A percentile compares a stretch with the other conserved stretches of the same genome.
Evolutionary conservation across 306 rosid genomes (phyloP).

Genomic region (Argentina anserina): DNA sequence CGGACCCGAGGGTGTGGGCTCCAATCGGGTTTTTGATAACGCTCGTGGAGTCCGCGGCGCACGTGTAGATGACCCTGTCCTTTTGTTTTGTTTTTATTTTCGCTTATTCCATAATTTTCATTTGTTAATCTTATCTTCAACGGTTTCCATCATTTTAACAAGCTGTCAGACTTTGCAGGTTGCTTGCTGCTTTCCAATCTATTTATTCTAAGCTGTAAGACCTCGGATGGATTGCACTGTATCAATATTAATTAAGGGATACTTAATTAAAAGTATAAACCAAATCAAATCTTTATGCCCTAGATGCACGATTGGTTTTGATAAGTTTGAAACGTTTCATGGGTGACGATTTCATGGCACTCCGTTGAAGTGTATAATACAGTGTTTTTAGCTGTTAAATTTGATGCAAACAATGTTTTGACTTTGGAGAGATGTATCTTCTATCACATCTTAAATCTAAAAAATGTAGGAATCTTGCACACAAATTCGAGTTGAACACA

Average conservation of each 20-base stretch:
- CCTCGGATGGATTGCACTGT: background rate
- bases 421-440: too few relatives aligned
- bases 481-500: too few relatives aligned
- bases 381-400: too few relatives aligned
- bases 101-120: background rate
- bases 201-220: background rate
- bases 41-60: slow-evolving; percentile 36
- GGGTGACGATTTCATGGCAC: background rate
- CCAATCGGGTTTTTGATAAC: slow-evolving; percentile 18
- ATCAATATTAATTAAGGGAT: background rate
- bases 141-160: background rate
- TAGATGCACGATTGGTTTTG: background rate
- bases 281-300: background rate
- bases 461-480: too few relatives aligned
- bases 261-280: background rate
- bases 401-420: too few relatives aligned
- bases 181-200: background rate
- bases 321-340: background rate
- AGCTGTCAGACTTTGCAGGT: background rate
- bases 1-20: slow-evolving; percentile 16
- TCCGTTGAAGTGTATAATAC: too few relatives aligned
- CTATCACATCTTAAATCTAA: too few relatives aligned
- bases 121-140: slow-evolving; percentile 4
- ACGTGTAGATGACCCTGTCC: slow-evolving; percentile 30
- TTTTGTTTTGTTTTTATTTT: too few relatives aligned